Percentiles rank a stretch among this genome's conserved stretches.
Evolutionary conservation across 495 filamentous ascomycete genomes (phyloP).

Genomic region (Parmelia sp.): DNA sequence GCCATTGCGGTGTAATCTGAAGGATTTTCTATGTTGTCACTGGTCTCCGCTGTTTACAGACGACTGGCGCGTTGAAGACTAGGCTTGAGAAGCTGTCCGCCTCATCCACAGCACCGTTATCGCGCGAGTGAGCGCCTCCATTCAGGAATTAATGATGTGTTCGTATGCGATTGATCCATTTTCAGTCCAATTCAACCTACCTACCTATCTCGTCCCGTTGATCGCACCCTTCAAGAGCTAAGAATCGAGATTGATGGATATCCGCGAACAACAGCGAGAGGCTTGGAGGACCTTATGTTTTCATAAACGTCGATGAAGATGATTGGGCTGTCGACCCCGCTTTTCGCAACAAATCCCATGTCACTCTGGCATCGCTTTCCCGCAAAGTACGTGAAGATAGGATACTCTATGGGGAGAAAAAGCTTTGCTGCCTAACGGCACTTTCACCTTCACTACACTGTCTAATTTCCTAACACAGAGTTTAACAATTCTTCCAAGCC

Average conservation of each 20-base stretch:
- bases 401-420: neutral
- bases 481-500: neutral
- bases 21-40: neutral
- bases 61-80: slow-evolving; percentile 2
- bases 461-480: neutral
- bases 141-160: slow-evolving; percentile 5
- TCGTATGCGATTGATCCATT: slow-evolving; percentile 6
- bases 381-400: neutral
- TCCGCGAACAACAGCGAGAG: slow-evolving; percentile 4
- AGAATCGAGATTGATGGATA: slow-evolving; percentile 3
- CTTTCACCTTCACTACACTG: neutral
- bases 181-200: neutral
- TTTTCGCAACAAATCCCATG: neutral
- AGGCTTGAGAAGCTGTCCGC: neutral
- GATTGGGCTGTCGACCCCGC: slow-evolving; percentile 1
- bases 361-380: neutral
- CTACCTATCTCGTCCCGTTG: slow-evolving; percentile 2
- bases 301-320: neutral
- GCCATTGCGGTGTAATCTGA: neutral
- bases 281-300: neutral
- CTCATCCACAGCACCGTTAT: neutral
- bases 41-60: slow-evolving; percentile 6
- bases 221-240: slow-evolving; percentile 5
- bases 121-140: slow-evolving; percentile 3
- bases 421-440: neutral